Percentiles rank a stretch among this genome's conserved stretches.
Conservation (phyloP, 2,329 filamentous ascomycete species). For the Stachybotrys chartarum region DNA sequence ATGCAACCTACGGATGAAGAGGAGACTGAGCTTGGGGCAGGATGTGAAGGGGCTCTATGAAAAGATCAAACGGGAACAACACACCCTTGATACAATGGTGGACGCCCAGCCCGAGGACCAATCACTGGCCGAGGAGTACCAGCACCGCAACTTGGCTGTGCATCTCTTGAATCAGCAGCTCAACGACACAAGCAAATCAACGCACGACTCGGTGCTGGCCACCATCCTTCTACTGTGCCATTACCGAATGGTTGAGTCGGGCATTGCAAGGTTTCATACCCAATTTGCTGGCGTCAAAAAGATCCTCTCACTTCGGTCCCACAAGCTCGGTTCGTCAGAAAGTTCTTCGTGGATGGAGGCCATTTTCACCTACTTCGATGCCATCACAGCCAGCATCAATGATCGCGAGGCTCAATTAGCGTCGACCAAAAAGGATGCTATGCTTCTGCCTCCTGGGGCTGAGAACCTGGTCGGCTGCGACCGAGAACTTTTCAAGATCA, state of each 20-base stretch:
- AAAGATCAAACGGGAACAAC: slow-evolving; percentile 39
- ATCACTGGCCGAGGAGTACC: slow-evolving; percentile 70
- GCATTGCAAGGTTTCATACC: slow-evolving; percentile 85
- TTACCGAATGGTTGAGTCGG: slow-evolving; percentile 89
- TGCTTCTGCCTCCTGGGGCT: slow-evolving; percentile 50
- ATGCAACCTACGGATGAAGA: slow-evolving; percentile 84
- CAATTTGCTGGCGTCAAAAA: slow-evolving; percentile 93
- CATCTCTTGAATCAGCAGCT: slow-evolving; percentile 78
- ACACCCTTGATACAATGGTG: slow-evolving; percentile 34
- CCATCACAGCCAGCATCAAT: slow-evolving; percentile 86
- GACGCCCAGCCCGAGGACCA: slow-evolving; percentile 52
- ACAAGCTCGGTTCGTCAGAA: slow-evolving; percentile 41
- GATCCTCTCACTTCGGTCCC: slow-evolving; percentile 65
- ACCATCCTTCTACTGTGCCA: slow-evolving; percentile 84
- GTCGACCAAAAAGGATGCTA: slow-evolving; percentile 42
- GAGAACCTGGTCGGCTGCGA: slow-evolving; percentile 89
- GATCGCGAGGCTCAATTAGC: slow-evolving; percentile 80
- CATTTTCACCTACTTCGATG: slow-evolving; percentile 91
- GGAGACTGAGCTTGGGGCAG: slow-evolving; percentile 56
- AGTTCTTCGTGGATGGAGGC: slow-evolving; percentile 87
- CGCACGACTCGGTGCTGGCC: slow-evolving; percentile 80
- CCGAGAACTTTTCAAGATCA: slow-evolving; percentile 75
- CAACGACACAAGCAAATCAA: slow-evolving; percentile 65
- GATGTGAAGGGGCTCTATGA: slow-evolving; percentile 43
- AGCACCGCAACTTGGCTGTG: slow-evolving; percentile 75